A percentile compares a stretch with the other conserved stretches of the same genome.
phyloP scores from a whole-genome alignment of 495 filamentous ascomycete species.

The Thermochaetoides thermophila region DNA sequence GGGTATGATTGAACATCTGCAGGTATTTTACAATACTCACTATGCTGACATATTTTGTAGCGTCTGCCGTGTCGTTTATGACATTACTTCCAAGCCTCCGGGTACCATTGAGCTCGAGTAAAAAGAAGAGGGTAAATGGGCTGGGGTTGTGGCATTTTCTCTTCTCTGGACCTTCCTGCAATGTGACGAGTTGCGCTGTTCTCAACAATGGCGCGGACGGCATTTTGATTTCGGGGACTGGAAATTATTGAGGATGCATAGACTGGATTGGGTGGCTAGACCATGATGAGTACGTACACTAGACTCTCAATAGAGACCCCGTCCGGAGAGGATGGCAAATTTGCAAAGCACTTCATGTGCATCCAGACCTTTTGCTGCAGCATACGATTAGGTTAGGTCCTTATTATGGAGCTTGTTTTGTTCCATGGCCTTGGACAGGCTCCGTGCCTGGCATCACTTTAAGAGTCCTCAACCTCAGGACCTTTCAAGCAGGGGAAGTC shows the following conservation, averaged over 20 bases:
- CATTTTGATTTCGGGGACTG: neutral
- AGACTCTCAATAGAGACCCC: conserved; percentile 1
- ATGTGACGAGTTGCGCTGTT: neutral
- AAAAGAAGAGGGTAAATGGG: too few species aligned
- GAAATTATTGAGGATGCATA: neutral
- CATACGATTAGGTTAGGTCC: neutral
- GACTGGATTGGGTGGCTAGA: neutral
- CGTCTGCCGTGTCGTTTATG: conserved; percentile 30
- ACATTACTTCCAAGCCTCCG: conserved; percentile 66
- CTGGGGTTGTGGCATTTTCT: neutral
- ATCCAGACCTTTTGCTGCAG: too few species aligned
- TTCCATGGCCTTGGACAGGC: too few species aligned
- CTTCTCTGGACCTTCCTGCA: neutral
- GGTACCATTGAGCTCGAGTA: conserved; percentile 24
- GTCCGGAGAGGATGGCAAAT: conserved; percentile 1
- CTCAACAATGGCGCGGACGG: neutral
- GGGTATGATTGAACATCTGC: conserved; percentile 28
- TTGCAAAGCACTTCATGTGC: neutral
- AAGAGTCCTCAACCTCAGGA: neutral
- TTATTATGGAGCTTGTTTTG: neutral
- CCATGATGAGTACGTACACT: too few species aligned
- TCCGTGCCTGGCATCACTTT: too few species aligned
- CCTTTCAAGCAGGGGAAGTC: conserved; percentile 4
- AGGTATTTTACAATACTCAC: neutral
- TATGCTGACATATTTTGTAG: conserved; percentile 1